Conservation (phyloP, 148 eudicot genomes). For the Selenicereus undatus region DNA sequence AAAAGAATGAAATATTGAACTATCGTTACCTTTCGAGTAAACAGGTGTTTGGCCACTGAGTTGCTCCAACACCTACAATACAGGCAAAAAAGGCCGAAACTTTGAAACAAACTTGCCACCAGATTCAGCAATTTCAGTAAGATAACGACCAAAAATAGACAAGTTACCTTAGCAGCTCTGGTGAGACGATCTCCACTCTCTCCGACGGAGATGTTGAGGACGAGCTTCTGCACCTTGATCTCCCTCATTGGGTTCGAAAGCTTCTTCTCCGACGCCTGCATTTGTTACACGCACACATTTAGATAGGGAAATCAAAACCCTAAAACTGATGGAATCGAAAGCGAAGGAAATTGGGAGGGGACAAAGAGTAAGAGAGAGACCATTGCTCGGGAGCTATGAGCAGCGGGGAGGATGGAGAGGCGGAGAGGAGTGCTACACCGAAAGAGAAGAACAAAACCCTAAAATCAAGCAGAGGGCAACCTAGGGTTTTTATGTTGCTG, state of each 20-base stretch:
- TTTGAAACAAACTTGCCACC: neutral
- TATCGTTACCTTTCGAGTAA: conserved; percentile 53
- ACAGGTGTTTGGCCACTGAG: conserved; percentile 75
- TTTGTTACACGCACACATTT: neutral
- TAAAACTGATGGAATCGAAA: neutral
- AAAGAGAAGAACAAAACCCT: conserved; percentile 13
- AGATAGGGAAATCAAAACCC: neutral
- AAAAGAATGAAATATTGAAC: neutral
- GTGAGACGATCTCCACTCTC: conserved; percentile 80
- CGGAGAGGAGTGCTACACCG: neutral
- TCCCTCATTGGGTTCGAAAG: conserved; percentile 70
- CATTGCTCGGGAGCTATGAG: too few species aligned
- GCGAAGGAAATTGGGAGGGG: too few species aligned
- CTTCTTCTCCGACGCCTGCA: conserved; percentile 68
- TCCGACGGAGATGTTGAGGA: conserved; percentile 76
- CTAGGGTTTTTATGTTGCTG: conserved; percentile 23
- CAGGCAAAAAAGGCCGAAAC: neutral
- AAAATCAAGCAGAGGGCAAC: neutral
- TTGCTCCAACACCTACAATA: conserved; percentile 62
- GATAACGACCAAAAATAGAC: neutral
- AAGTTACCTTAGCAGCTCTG: conserved; percentile 54
- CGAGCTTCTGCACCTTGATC: conserved; percentile 73
- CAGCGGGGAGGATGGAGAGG: too few species aligned
- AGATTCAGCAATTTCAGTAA: too few species aligned
- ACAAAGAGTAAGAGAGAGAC: too few species aligned